Base-by-base conservation (phyloP, 345 rosid genomes). In the Gossypium longicalyx region DNA sequence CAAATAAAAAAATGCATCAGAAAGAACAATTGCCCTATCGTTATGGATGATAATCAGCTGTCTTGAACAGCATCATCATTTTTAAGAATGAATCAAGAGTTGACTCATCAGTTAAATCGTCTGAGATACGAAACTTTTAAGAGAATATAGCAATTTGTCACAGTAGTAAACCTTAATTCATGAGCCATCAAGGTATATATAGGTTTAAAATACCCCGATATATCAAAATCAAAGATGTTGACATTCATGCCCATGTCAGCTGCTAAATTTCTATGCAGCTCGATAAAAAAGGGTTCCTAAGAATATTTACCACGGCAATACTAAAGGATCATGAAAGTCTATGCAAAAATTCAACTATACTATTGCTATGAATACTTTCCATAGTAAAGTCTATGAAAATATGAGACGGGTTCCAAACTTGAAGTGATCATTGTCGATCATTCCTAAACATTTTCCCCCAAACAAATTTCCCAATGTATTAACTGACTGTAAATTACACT, bases 1-100 rank as follows among this genome's bases (percentile, higher is more conserved):
- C 77, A 81, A 82, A 15, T 1, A 12, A 48, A 45, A 51, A 67
- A 49, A 57, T 60, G 7, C 2, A 77, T 23, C 22, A 60, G 9
- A 9, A 51, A 69, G 20, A 51, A 48, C n/a, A 23, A 45, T 25
- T 68, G 58, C 0, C 15, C 9, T 69, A 69, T 17, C 60, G 52
- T 27, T 7, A 48, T 2, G 57, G 49, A 67, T 48, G 51, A 48
- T 48, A 8, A 67, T 13, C 2, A 9, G 12, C 57, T 3, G 29
- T 15, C 38, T 12, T 7, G 7, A 34, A 48, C 43, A 48, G 3
- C 12, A 2, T 23, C 73, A n/a, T 25, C n/a, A 15, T 25, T 44
- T 34, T 16, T 3, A 49, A 49, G 20, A 25, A 68, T 16, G 48
- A 13, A 13, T 16, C 58, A 25, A 68, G 51, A 16, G 72, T 25